Base-by-base conservation (phyloP, 345 rosid genomes). In the Brassica juncea region DNA sequence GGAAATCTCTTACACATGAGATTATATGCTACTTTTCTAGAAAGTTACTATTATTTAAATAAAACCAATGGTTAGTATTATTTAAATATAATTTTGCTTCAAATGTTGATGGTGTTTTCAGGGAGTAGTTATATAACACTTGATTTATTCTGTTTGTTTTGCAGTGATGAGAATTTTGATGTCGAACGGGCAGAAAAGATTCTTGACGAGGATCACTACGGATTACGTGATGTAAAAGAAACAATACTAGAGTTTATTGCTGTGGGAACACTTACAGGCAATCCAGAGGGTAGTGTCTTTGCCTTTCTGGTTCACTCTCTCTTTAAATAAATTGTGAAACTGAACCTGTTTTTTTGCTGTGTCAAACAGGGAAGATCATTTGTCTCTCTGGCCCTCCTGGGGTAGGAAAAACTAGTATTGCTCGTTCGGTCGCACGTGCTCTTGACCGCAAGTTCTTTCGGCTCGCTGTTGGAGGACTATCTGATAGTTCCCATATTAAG, bases 351-450 rank as follows among this genome's bases (percentile, higher is more conserved):
- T 52, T 52, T 52, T 47, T 11, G 1, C 4, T 44, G 54, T 47
- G 54, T 47, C 54, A 47, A 52, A 52, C 57, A 52, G 57, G 8
- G 21, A 52, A 52, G 57, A 52, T 52, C 57, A 52, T 52, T 52
- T 52, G 57, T 52, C 57, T 52, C 57, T n/a, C 57, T 52, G 57
- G 57, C 57, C 57, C 57, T 52, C 57, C 57, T 52, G 57, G 57
- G 57, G 57, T 52, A n/a, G 57, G 57, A 52, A 52, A 52, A 52
- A 52, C 57, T n/a, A 52, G 21, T 5, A 52, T 52, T 14, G 57
- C 57, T 52, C 57, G 57, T 52, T 52, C 57, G 1, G 19, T 52
- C 57, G 57, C 57, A n/a, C 57, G 57, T 52, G 57, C 19, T 52
- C 57, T 52, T n/a, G 57, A n/a, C 8, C 57, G 57, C 21, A 52